Base-by-base conservation (phyloP, 2,329 filamentous ascomycete species). In the Leptographium lundbergii region DNA sequence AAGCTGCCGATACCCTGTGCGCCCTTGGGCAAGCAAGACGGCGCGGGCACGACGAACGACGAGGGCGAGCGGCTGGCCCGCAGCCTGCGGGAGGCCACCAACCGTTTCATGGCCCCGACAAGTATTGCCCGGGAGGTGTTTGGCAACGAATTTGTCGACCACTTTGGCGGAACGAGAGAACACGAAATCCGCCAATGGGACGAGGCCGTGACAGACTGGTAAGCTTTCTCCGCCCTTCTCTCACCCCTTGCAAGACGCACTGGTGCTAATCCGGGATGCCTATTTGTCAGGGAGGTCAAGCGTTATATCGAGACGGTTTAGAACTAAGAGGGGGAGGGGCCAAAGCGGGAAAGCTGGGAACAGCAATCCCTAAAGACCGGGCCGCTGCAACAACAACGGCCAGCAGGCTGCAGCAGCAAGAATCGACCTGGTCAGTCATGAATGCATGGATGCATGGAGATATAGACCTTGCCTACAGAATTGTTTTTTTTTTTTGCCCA, bases 151-250 rank as follows among this genome's bases (percentile, higher is more conserved):
- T 99, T 99, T 73, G 94, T 99, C 3, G 91, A 97, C 19, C 94
- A 97, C 71, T 99, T 86, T 75, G 89, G 86, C 14, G 94, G 94
- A 19, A 96, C 92, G 22, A 81, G 94, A 63, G 87, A 95, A 71
- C 91, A 99, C 72, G 94, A 99, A 73, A 81, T 94, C 60, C 77
- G 88, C 62, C 73, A 96, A 24, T 99, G 89, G 87, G 91, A 97
- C 67, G 92, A 97, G 71, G 91, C 91, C 2, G 92, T 97, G 6
- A 97, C 94, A 24, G 94, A 97, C 72, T 97, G 92, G 91, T 92
- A 78, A 71, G 87, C 84, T 59, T 57, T 45, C 32, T 50, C 13
- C 24, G 27, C 13, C 25, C 32, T 7, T 3, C 54, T 58, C 27
- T 39, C 34, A n/a, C n/a, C n/a, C n/a, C n/a, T n/a, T 5, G 34